phyloP scores from a whole-genome alignment of 805 yeast species.

The Wickerhamiella nectarea region DNA sequence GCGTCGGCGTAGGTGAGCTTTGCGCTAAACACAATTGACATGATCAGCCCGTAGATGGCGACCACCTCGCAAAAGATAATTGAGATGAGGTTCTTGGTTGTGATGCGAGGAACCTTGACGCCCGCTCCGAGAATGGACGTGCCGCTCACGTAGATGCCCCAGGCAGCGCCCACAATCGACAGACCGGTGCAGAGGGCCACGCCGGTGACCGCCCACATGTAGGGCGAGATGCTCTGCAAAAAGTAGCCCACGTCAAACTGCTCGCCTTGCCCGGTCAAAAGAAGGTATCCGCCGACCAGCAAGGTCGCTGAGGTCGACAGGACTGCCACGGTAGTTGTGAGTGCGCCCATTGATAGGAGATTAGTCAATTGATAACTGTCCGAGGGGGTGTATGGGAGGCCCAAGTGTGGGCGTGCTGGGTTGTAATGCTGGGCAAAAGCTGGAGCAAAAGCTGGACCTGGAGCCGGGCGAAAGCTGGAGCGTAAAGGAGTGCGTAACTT shows the following conservation, averaged over 20 bases:
- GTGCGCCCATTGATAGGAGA: constrained; percentile 7
- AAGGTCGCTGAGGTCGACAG: constrained; percentile 12
- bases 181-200: constrained; percentile 84
- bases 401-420: too few species aligned
- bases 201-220: constrained; percentile 92
- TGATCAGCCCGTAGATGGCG: constrained; percentile 93
- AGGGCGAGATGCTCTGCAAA: constrained; percentile 75
- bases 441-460: too few species aligned
- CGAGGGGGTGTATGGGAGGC: neutral
- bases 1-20: constrained; percentile 57
- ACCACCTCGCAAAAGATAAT: constrained; percentile 98
- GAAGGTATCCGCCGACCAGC: constrained; percentile 21
- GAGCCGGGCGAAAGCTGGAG: too few species aligned
- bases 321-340: constrained; percentile 7
- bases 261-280: constrained; percentile 88
- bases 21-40: constrained; percentile 93
- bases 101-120: constrained; percentile 92
- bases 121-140: constrained; percentile 94
- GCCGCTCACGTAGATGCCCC: constrained; percentile 98
- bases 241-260: constrained; percentile 84
- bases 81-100: constrained; percentile 90
- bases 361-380: neutral
- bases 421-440: too few species aligned
- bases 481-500: too few species aligned
- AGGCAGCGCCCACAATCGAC: constrained; percentile 94